phyloP scores from a whole-genome alignment of 2,329 filamentous ascomycete species.

The Sporothrix sp. region DNA sequence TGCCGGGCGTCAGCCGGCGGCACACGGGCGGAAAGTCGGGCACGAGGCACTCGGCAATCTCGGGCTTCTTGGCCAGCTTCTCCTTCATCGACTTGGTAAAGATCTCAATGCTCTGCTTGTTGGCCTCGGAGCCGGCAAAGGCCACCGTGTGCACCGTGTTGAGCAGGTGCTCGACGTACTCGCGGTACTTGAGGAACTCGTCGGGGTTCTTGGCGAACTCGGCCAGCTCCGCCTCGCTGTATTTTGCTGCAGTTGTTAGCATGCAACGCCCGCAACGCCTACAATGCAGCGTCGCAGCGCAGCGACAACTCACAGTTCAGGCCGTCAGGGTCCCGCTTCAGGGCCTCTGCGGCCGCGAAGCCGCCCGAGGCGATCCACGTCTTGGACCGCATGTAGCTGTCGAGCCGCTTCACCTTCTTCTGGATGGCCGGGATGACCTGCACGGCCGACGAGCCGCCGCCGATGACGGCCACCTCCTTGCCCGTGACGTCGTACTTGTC shows the following conservation, averaged over 20 bases:
- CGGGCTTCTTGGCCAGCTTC: constrained; percentile 24
- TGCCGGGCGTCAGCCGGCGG: constrained; percentile 50
- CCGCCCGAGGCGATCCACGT: constrained; percentile 17
- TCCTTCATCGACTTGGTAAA: constrained; percentile 9
- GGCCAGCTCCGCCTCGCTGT: constrained; percentile 35
- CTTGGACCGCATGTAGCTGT: constrained; percentile 24
- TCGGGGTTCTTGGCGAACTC: constrained; percentile 41
- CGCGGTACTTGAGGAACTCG: constrained; percentile 42
- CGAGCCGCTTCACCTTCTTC: constrained; percentile 26
- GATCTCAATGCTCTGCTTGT: constrained; percentile 8
- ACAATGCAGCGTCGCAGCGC: too few species aligned
- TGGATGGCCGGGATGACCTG: constrained; percentile 24
- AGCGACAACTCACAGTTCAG: too few species aligned
- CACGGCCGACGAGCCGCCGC: not conserved
- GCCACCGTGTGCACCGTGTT: constrained; percentile 23
- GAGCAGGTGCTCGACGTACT: constrained; percentile 38
- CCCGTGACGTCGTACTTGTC: constrained; percentile 18
- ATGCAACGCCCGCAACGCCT: too few species aligned
- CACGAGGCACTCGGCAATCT: constrained; percentile 29
- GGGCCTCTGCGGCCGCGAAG: constrained; percentile 20
- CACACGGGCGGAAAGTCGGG: constrained; percentile 43
- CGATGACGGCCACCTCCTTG: constrained; percentile 8
- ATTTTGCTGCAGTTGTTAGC: too few species aligned
- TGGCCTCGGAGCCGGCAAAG: constrained; percentile 19
- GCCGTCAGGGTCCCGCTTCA: constrained; percentile 24